Base-by-base conservation (phyloP, 768 basidiomycete species). In the Amanita pallidorosea region DNA sequence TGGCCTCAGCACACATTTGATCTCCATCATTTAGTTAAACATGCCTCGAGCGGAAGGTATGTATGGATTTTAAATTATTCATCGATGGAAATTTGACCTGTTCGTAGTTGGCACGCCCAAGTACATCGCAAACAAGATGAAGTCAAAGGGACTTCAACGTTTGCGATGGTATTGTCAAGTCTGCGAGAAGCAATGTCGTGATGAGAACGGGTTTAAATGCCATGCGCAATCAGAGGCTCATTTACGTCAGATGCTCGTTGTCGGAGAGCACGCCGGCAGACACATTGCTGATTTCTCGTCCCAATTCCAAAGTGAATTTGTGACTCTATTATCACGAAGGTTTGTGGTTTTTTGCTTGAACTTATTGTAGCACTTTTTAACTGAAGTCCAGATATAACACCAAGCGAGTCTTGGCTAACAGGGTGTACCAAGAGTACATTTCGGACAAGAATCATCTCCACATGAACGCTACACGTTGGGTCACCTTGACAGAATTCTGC, bases 171-270 rank as follows among this genome's bases (percentile, higher is more conserved):
- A 89, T 69, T 98, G 95, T 62, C 95, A 99, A 75, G 90, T 98
- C 57, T 98, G 96, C 79, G 72, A 97, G 76, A 99, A 99, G 65
- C 95, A 98, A 67, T 98, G 95, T 66, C 75, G 94, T 63, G 89
- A 98, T 67, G 96, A 98, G 72, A 99, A 99, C 67, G 96, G 94
- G 15, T 99, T 98, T 80, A 96, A 96, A 68, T 94, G 91, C 65
- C 93, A 97, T 64, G 78, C 83, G 13, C 77, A 79, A 49, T 89
- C 88, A 27, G 92, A 95, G 65, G 75, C 84, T 1, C 96, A 99
- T 68, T 71, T 98, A 33, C 81, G 96, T 2, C 93, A 97, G 65
- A 97, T 99, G 93, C 79, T 99, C 56, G 84, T 95, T 41, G 91
- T 97, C 45, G 96, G 95, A 35, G 93, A 98, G 67, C 73, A 89